phyloP scores from a whole-genome alignment of 1,284 basidiomycete species.

The Moniliophthora roreri region DNA sequence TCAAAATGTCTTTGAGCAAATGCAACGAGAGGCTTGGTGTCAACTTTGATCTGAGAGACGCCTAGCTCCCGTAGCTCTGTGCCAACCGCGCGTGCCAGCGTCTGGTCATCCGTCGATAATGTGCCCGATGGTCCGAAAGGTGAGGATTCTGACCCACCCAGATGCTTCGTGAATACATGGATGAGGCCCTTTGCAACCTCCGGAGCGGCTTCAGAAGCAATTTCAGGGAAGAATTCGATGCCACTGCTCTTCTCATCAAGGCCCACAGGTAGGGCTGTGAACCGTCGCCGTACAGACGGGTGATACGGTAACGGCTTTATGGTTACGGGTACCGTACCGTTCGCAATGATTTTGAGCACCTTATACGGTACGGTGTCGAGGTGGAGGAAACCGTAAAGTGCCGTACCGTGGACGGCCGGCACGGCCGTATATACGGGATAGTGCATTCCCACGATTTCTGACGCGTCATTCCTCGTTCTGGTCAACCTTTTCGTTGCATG shows the following conservation, averaged over 20 bases:
- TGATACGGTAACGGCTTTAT: too few species aligned
- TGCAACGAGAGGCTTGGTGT: not conserved
- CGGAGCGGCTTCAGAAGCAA: conserved; percentile 25
- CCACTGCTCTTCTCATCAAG: conserved; percentile 9
- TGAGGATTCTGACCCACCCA: conserved; percentile 11
- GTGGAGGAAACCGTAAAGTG: too few species aligned
- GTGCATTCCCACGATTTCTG: too few species aligned
- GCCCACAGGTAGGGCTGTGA: conserved; percentile 8
- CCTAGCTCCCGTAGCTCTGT: conserved; percentile 28
- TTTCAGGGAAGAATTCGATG: conserved; percentile 29
- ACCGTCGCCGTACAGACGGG: too few species aligned
- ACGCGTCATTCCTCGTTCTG: too few species aligned
- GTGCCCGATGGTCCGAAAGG: conserved; percentile 25
- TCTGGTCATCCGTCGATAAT: conserved; percentile 26
- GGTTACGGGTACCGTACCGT: too few species aligned
- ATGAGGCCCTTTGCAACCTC: conserved; percentile 30
- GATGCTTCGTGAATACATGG: conserved; percentile 24
- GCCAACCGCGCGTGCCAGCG: conserved; percentile 24
- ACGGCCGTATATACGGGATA: too few species aligned
- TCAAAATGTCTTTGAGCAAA: not conserved
- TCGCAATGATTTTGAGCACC: too few species aligned
- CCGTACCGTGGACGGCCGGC: too few species aligned
- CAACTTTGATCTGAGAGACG: conserved; percentile 18
- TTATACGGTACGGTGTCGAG: too few species aligned
- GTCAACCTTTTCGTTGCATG: too few species aligned